A percentile compares a stretch with the other conserved stretches of the same genome.
These are phyloP conservation scores for Zymoseptoria tritici DNA, from an alignment of 2,329 filamentous ascomycete genomes.

Conservation along the genomic window DNA sequence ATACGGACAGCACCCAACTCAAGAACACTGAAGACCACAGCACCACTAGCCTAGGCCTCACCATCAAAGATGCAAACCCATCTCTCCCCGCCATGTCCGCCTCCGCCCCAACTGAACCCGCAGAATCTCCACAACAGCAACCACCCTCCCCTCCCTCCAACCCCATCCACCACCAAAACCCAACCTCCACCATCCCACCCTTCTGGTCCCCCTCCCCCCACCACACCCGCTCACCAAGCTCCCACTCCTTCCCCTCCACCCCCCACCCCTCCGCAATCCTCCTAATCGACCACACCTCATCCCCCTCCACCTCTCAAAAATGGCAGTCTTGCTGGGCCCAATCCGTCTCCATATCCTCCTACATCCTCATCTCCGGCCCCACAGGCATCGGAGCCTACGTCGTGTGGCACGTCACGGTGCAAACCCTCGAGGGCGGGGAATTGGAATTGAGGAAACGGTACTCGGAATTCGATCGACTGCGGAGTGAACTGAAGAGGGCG, in stretches of 20 bases:
- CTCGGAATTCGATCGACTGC: slow-evolving; percentile 85
- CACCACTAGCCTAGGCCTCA: background rate
- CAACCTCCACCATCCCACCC: slow-evolving; percentile 27
- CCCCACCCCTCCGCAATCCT: slow-evolving; percentile 46
- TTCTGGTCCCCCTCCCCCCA: slow-evolving; percentile 39
- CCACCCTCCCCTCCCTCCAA: background rate
- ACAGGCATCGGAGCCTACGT: slow-evolving; percentile 76
- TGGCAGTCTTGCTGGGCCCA: slow-evolving; percentile 51
- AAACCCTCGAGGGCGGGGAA: slow-evolving; percentile 61
- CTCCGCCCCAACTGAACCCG: background rate
- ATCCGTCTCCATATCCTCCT: slow-evolving; percentile 54
- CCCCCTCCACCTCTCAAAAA: slow-evolving; percentile 46
- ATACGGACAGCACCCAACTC: background rate
- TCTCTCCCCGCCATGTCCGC: background rate
- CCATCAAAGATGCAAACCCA: background rate
- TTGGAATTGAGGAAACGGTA: slow-evolving; percentile 55
- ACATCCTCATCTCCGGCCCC: slow-evolving; percentile 53
- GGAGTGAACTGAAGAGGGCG: slow-evolving; percentile 62
- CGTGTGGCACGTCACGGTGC: slow-evolving; percentile 84
- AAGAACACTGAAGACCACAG: background rate
- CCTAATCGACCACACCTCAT: slow-evolving; percentile 58
- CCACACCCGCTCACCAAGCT: slow-evolving; percentile 31
- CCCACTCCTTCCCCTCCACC: slow-evolving; percentile 30
- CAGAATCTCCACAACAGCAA: background rate
- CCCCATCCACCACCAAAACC: background rate